Percentiles rank a stretch among this genome's conserved stretches.
phyloP scores from a whole-genome alignment of 2,329 filamentous ascomycete species.

The Fusarium dimerum region DNA sequence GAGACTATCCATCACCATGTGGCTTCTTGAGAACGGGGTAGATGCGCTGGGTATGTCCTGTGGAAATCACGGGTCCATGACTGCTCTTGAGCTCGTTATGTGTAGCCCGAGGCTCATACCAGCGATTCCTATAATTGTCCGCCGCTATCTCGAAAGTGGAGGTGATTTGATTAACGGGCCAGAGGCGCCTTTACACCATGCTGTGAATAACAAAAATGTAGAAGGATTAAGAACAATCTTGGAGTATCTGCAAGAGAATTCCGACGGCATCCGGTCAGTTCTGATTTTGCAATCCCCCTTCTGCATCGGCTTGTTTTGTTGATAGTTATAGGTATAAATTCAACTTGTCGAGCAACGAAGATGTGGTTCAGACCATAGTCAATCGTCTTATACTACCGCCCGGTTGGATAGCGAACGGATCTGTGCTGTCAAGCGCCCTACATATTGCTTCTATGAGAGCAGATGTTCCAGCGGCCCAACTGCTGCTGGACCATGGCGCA shows the following conservation, averaged over 20 bases:
- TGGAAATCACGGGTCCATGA: no score
- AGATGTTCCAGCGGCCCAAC: not conserved
- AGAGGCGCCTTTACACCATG: constrained; percentile 1
- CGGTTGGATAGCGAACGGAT: not conserved
- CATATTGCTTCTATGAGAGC: constrained; percentile 1
- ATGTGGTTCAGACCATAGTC: not conserved
- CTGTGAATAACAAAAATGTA: not conserved
- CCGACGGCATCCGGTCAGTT: not conserved
- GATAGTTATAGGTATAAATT: not conserved
- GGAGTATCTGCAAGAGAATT: not conserved
- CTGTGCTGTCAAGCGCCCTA: not conserved
- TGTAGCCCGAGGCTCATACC: not conserved
- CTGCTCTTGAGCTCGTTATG: not conserved
- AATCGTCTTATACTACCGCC: not conserved
- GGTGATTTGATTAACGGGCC: constrained; percentile 1
- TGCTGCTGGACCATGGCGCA: not conserved
- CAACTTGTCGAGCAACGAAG: not conserved
- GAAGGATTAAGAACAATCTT: not conserved
- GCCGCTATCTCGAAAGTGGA: not conserved
- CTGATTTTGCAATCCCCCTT: not conserved
- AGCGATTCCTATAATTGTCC: not conserved
- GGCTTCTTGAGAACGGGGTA: no score
- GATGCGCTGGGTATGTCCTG: no score
- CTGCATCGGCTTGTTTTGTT: not conserved
- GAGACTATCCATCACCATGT: no score